Base-by-base conservation (phyloP, 2,329 filamentous ascomycete genomes). In the Fusarium lyarnte region DNA sequence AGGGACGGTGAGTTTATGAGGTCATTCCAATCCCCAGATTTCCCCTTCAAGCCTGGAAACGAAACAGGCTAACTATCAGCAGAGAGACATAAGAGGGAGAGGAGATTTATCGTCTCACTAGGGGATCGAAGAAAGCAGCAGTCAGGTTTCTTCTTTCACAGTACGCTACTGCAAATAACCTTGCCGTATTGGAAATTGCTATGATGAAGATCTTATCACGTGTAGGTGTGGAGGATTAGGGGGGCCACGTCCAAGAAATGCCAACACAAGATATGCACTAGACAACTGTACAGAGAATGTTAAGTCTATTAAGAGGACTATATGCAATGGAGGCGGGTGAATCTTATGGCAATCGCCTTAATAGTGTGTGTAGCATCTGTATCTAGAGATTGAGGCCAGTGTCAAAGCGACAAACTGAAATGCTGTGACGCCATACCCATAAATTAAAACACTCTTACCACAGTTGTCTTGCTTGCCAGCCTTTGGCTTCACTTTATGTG, bases 201-300 rank as follows among this genome's bases (percentile, higher is more conserved):
- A 42, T 69, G 69, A 64, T 75, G 75, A 75, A 75, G 75, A 77
- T 77, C 75, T 57, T 63, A 69, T 77, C 75, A 77, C 74, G 73
- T 77, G 74, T 69, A 38, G 58, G 38, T 66, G 75, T 74, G 73
- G 74, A 74, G 63, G 62, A 63, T 53, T 52, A 63, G 59, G 74
- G 74, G 73, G 67, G 51, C 47, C 43, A 52, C 53, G 41, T 63
- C 49, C 55, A 70, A 59, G 60, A 57, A 58, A 63, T 60, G 65
- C 49, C 59, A 57, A 49, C 58, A 53, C 58, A 55, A 45, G 39
- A 54, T 17, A 55, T 52, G 39, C 45, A 61, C 43, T 58, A 63
- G 52, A 58, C 43, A 63, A 27, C 39, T 62, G 45, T 45, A 43
- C 42, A 67, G 38, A 41, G 10, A 61, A 54, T 60, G n/a, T 16